These are phyloP conservation scores for Penicillium cosmopolitanum DNA, from an alignment of 495 filamentous ascomycete species.

Conservation along the genomic window DNA sequence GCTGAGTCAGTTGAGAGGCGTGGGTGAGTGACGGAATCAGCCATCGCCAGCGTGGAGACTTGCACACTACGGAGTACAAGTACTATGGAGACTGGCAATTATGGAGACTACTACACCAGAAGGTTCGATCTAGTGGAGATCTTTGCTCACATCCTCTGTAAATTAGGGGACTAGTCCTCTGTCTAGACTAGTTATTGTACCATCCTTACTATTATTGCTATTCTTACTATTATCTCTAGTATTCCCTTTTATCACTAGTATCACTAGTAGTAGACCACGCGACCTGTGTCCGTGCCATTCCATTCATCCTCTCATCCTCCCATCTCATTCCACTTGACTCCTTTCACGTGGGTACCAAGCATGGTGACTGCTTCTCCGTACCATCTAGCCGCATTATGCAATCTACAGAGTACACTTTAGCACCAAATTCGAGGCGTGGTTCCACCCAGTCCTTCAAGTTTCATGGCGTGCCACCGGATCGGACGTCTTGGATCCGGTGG, in stretches of 20 bases:
- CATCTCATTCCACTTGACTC: neutral
- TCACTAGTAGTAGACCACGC: neutral
- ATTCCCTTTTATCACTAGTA: neutral
- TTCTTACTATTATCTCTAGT: neutral
- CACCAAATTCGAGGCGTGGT: neutral
- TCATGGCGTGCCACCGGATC: neutral
- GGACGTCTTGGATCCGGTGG: neutral
- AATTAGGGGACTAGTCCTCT: too few species aligned
- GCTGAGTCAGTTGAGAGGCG: conserved; percentile 33
- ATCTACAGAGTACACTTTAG: neutral
- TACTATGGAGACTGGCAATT: too few species aligned
- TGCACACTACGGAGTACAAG: too few species aligned
- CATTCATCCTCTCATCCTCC: neutral
- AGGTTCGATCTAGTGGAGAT: conserved; percentile 16
- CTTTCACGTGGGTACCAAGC: neutral
- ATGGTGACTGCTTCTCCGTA: too few species aligned
- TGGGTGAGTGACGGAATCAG: conserved; percentile 32
- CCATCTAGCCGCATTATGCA: too few species aligned
- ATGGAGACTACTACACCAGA: conserved; percentile 8
- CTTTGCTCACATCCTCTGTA: neutral
- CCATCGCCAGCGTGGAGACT: neutral
- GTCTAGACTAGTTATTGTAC: too few species aligned
- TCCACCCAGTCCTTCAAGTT: neutral
- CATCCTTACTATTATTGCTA: too few species aligned
- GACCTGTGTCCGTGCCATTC: too few species aligned